phyloP scores from a whole-genome alignment of 306 rosid species.

The Inga oerstediana region DNA sequence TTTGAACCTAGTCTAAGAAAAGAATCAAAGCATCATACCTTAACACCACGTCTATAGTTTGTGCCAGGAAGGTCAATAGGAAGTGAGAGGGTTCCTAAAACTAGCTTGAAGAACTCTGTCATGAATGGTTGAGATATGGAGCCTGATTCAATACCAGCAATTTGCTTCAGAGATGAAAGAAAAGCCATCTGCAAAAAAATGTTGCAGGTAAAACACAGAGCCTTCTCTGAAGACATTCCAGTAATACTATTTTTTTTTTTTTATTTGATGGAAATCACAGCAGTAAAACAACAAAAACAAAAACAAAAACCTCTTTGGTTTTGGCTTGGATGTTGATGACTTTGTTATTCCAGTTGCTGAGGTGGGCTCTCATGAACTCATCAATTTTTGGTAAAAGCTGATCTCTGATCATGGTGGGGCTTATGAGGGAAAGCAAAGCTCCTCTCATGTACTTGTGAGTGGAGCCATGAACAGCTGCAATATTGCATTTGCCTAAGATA shows the following conservation, averaged over 20 bases:
- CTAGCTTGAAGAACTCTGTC: slow-evolving; percentile 85
- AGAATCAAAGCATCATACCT: slow-evolving; percentile 48
- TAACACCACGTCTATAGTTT: slow-evolving; percentile 69
- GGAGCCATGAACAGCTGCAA: slow-evolving; percentile 97
- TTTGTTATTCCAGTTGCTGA: slow-evolving; percentile 59
- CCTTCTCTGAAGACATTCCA: background rate
- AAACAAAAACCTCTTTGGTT: slow-evolving; percentile 66
- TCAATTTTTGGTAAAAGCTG: slow-evolving; percentile 85
- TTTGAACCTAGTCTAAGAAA: background rate
- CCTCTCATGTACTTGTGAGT: slow-evolving; percentile 94
- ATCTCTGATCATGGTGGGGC: slow-evolving; percentile 68
- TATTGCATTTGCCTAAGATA: slow-evolving; percentile 84
- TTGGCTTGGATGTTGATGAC: slow-evolving; percentile 88
- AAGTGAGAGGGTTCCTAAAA: slow-evolving; percentile 84
- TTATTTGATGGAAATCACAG: background rate
- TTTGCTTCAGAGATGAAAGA: slow-evolving; percentile 77
- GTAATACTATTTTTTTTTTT: background rate
- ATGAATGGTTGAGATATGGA: slow-evolving; percentile 56
- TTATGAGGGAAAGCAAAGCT: slow-evolving; percentile 75
- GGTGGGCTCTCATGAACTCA: slow-evolving; percentile 74
- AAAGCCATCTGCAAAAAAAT: slow-evolving; percentile 74
- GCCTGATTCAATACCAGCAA: slow-evolving; percentile 68
- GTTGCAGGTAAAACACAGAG: background rate
- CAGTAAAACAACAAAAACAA: slow-evolving; percentile 31
- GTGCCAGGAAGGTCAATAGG: slow-evolving; percentile 95